Conservation (phyloP, 2,329 filamentous ascomycete genomes). For the Colletotrichum tanaceti region DNA sequence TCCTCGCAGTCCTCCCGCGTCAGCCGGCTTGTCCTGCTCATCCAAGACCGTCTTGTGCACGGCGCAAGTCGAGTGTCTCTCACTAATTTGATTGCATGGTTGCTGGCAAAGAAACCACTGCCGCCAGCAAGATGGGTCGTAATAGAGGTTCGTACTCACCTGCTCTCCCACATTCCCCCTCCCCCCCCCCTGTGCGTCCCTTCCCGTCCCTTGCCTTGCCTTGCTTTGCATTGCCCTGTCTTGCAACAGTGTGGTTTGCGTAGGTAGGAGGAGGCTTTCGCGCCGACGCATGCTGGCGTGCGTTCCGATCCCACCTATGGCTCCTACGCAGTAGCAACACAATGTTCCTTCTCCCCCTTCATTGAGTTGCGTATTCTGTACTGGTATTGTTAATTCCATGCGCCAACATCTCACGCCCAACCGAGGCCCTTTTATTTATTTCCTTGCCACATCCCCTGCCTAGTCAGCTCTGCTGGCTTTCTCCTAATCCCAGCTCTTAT, state of each 20-base stretch:
- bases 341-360: constrained; percentile 20
- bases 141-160: constrained; percentile 38
- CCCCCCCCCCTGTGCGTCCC: not conserved
- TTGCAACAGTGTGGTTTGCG: constrained; percentile 1
- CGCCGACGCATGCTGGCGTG: constrained; percentile 16
- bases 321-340: not conserved
- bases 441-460: not conserved
- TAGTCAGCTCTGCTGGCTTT: constrained; percentile 8
- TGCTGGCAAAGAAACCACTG: constrained; percentile 19
- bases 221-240: constrained; percentile 18
- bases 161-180: constrained; percentile 24
- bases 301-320: constrained; percentile 3
- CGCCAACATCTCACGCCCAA: constrained; percentile 16
- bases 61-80: constrained; percentile 33
- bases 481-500: constrained; percentile 15
- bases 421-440: constrained; percentile 11
- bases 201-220: not conserved
- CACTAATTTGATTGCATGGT: constrained; percentile 40
- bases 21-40: constrained; percentile 15
- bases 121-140: constrained; percentile 32
- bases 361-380: constrained; percentile 1
- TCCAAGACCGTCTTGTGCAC: constrained; percentile 29
- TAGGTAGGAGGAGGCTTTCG: constrained; percentile 28
- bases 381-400: not conserved
- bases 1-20: constrained; percentile 13